Evolutionary conservation across 306 rosid genomes (phyloP).

Genomic region (Vicia sativa): DNA sequence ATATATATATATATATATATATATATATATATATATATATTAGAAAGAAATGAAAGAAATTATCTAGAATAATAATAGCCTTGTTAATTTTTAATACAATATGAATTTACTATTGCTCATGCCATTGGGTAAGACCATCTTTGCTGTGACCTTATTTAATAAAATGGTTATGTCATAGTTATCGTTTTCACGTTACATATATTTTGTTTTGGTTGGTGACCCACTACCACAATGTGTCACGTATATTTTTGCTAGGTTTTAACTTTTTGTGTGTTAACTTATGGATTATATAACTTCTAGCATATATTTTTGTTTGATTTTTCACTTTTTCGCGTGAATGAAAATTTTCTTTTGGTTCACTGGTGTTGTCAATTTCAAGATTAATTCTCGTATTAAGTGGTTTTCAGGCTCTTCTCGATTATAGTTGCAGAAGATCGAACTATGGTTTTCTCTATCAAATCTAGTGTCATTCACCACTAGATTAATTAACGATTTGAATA

Average conservation of each 20-base stretch:
- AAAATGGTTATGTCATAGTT: slow-evolving; percentile 8
- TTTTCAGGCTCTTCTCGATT: no score
- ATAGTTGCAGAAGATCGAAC: no score
- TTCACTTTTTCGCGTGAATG: no score
- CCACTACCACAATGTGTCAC: slow-evolving; percentile 3
- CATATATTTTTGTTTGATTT: background rate
- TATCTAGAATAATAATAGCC: background rate
- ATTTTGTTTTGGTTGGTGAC: slow-evolving; percentile 19
- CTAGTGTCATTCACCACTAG: no score
- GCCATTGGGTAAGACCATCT: slow-evolving; percentile 11
- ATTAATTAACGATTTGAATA: no score
- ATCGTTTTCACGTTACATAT: background rate
- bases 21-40: no score
- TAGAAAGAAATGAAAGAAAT: slow-evolving; percentile 2
- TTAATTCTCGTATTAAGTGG: no score
- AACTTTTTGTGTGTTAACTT: background rate
- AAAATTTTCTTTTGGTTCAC: no score
- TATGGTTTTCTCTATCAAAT: no score
- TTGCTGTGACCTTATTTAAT: slow-evolving; percentile 1
- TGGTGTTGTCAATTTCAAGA: no score
- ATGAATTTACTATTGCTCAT: background rate
- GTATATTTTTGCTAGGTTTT: background rate
- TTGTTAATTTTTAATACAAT: background rate
- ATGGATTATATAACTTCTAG: background rate
- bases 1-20: no score